Evolutionary conservation across 352 stramenopile genomes (phyloP).

Genomic region (Globisporangium nunn): DNA sequence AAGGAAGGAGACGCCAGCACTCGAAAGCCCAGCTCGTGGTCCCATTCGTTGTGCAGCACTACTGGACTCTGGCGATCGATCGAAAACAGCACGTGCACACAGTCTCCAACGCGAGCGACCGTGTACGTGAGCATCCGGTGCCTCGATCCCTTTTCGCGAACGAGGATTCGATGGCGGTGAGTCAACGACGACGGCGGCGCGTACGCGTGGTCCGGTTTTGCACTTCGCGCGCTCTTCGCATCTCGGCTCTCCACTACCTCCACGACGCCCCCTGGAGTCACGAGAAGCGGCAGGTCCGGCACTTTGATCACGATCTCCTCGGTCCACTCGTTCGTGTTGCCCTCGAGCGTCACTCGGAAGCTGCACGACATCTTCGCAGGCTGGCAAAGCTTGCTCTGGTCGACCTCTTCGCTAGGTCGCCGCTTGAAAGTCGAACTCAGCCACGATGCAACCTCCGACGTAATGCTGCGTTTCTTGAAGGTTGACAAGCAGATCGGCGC

Average conservation of each 20-base stretch:
- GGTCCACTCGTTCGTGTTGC: constrained; percentile 36
- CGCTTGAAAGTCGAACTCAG: constrained; percentile 39
- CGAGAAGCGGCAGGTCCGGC: constrained; percentile 27
- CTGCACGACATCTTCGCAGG: constrained; percentile 43
- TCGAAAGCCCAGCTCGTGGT: constrained; percentile 37
- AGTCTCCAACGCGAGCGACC: constrained; percentile 33
- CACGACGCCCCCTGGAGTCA: constrained; percentile 22
- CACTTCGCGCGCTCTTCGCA: constrained; percentile 9
- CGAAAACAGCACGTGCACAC: constrained; percentile 62
- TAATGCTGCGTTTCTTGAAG: constrained; percentile 39
- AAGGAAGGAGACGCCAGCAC: constrained; percentile 34
- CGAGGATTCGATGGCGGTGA: constrained; percentile 42
- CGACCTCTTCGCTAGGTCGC: constrained; percentile 29
- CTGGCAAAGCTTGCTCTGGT: constrained; percentile 15
- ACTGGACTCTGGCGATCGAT: constrained; percentile 59
- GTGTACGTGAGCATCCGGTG: constrained; percentile 75
- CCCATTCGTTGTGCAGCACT: constrained; percentile 61
- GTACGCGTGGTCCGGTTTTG: constrained; percentile 24
- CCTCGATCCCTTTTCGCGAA: constrained; percentile 34
- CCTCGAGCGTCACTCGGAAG: constrained; percentile 27
- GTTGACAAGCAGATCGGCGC: constrained; percentile 37
- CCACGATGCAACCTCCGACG: constrained; percentile 43
- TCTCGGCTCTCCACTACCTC: constrained; percentile 14
- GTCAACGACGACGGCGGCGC: constrained; percentile 35
- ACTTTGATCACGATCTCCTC: constrained; percentile 38